Percentiles rank a stretch among this genome's conserved stretches.
These are phyloP conservation scores for Heliamphora pulchella DNA, from an alignment of 179 eudicot species.

Conservation along the genomic window DNA sequence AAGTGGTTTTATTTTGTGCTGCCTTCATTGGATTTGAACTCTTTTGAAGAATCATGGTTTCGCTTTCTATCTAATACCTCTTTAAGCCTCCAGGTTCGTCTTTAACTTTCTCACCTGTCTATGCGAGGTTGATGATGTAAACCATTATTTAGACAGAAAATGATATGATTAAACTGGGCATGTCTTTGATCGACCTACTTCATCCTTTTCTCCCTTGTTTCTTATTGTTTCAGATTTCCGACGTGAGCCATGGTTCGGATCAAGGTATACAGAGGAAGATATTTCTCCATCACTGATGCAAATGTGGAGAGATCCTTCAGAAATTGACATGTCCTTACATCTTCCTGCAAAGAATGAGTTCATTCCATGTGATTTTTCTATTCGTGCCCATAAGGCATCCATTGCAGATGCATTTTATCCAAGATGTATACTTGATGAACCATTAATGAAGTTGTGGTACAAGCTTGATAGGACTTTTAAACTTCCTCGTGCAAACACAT, in stretches of 20 bases:
- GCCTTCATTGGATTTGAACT: background rate
- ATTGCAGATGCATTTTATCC: constrained; percentile 40
- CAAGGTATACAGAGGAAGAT: constrained; percentile 70
- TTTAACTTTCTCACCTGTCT: too few species aligned
- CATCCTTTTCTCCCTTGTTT: background rate
- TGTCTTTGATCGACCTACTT: constrained; percentile 1
- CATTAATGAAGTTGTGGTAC: constrained; percentile 78
- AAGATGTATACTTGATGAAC: constrained; percentile 76
- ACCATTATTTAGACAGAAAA: constrained; percentile 9
- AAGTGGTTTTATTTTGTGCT: background rate
- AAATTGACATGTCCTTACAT: constrained; percentile 63
- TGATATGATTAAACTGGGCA: background rate
- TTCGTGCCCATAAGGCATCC: constrained; percentile 48
- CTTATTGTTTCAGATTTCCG: constrained; percentile 36
- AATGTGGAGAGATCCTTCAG: constrained; percentile 74
- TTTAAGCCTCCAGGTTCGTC: background rate
- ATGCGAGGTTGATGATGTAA: background rate
- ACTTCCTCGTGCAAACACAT: constrained; percentile 93
- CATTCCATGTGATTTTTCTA: constrained; percentile 69
- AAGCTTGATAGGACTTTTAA: constrained; percentile 79
- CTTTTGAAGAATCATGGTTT: background rate
- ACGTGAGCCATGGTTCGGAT: constrained; percentile 92
- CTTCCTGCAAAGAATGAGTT: constrained; percentile 84
- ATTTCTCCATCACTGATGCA: constrained; percentile 54
- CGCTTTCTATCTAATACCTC: too few species aligned